These are phyloP conservation scores for Euphorbia corollata DNA, from an alignment of 441 rosid genomes.

Conservation along the genomic window DNA sequence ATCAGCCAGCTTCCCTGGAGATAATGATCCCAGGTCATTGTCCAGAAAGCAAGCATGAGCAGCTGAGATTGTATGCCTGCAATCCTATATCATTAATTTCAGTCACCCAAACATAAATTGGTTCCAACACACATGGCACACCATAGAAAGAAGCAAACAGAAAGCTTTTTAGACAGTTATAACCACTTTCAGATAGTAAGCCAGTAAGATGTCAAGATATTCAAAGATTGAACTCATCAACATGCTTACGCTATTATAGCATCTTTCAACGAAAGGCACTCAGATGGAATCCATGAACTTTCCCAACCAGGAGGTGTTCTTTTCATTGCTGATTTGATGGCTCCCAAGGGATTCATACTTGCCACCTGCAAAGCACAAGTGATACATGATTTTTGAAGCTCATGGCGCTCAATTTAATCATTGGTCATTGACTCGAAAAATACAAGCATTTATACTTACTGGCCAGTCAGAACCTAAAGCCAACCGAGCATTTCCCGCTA, in stretches of 20 bases:
- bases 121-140: background rate
- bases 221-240: too few relatives aligned
- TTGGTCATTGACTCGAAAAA: background rate
- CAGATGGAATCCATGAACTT: constrained; percentile 67
- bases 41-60: constrained; percentile 75
- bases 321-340: constrained; percentile 63
- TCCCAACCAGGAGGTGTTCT: constrained; percentile 70
- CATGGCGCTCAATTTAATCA: background rate
- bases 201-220: too few relatives aligned
- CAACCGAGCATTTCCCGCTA: constrained; percentile 48
- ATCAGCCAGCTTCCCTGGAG: constrained; percentile 69
- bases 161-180: background rate
- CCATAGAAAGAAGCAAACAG: background rate
- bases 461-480: constrained; percentile 97
- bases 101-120: background rate
- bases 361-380: constrained; percentile 41
- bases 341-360: constrained; percentile 56
- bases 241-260: constrained; percentile 60
- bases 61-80: constrained; percentile 78
- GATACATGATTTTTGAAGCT: constrained; percentile 7
- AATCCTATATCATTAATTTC: constrained; percentile 15
- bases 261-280: constrained; percentile 54
- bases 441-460: constrained; percentile 31
- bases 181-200: background rate
- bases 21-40: constrained; percentile 56